phyloP scores from a whole-genome alignment of 2,329 filamentous ascomycete genomes.

The Cercospora nicotianae region DNA sequence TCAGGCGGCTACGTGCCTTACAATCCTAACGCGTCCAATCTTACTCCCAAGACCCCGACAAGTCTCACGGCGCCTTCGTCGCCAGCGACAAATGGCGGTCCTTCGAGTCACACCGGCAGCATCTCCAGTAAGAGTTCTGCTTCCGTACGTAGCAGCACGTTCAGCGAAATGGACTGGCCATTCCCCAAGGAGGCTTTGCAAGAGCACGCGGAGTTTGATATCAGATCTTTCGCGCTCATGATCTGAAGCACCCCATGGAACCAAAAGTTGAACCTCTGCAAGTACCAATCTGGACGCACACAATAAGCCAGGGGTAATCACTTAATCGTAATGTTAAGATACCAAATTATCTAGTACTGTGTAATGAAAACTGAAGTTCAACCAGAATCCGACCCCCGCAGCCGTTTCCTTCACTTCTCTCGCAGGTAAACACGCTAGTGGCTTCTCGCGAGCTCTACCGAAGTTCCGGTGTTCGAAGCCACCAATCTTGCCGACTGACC shows the following conservation, averaged over 20 bases:
- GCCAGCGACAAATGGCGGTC: neutral
- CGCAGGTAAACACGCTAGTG: neutral
- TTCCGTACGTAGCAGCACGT: constrained; percentile 7
- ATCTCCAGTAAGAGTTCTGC: constrained; percentile 13
- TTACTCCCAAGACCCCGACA: neutral
- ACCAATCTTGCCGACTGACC: neutral
- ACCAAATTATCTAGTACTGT: neutral
- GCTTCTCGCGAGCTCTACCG: neutral
- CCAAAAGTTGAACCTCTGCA: neutral
- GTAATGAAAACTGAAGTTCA: neutral
- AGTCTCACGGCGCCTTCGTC: neutral
- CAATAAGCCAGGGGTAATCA: neutral
- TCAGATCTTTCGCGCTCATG: constrained; percentile 19
- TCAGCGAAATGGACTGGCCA: constrained; percentile 16
- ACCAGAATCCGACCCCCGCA: neutral
- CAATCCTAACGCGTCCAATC: neutral
- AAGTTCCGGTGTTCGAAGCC: neutral
- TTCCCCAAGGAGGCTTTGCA: constrained; percentile 13
- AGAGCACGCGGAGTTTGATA: constrained; percentile 13
- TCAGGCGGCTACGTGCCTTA: constrained; percentile 8
- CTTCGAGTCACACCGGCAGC: constrained; percentile 11
- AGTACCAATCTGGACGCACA: neutral
- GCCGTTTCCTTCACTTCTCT: neutral
- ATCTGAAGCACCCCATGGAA: neutral
- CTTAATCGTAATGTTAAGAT: neutral